Percentiles rank a stretch among this genome's conserved stretches.
Evolutionary conservation across 78 protist species (phyloP).

Genomic region (Andalucia godoyi): DNA sequence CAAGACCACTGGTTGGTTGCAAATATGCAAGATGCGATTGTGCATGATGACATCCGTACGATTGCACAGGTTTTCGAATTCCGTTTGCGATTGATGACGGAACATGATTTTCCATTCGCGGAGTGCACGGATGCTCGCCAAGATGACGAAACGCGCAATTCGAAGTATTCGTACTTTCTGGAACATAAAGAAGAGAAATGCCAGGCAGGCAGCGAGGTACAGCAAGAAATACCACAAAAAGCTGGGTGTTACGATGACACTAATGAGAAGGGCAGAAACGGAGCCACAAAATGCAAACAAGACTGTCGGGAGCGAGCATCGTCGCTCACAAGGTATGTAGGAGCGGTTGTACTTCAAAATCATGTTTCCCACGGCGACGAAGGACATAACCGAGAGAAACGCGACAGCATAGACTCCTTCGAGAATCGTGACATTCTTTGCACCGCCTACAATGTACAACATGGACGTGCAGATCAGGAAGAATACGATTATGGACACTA

Average conservation of each 20-base stretch:
- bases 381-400: slow-evolving; percentile 63
- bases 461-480: slow-evolving; percentile 50
- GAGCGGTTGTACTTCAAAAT: slow-evolving; percentile 54
- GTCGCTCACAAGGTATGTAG: not conserved
- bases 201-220: not conserved
- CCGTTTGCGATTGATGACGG: not conserved
- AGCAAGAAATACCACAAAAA: not conserved
- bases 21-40: too few species aligned
- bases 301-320: too few species aligned
- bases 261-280: too few species aligned
- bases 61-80: too few species aligned
- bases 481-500: slow-evolving; percentile 45
- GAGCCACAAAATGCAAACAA: too few species aligned
- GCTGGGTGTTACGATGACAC: not conserved
- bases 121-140: not conserved
- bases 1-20: too few species aligned
- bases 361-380: slow-evolving; percentile 63
- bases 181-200: slow-evolving; percentile 4
- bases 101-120: not conserved
- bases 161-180: not conserved
- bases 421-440: slow-evolving; percentile 1
- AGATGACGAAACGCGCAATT: not conserved
- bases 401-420: slow-evolving; percentile 60
- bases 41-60: too few species aligned
- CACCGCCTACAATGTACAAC: slow-evolving; percentile 30